A percentile compares a stretch with the other conserved stretches of the same genome.
These are phyloP conservation scores for Senna tora DNA, from an alignment of 306 rosid species.

Conservation along the genomic window DNA sequence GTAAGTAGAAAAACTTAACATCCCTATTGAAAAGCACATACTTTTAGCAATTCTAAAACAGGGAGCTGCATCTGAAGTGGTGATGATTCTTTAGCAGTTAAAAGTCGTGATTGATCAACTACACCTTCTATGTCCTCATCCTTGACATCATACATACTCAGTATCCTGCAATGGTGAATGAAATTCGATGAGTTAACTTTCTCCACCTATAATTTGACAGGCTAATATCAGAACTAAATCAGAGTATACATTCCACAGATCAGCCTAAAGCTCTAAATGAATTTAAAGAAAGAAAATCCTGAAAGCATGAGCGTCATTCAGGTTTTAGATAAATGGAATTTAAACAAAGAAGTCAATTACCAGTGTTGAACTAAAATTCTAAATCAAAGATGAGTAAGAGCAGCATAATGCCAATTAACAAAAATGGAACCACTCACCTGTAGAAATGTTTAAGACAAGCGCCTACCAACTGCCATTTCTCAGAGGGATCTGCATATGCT, in stretches of 20 bases:
- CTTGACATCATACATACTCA: constrained; percentile 74
- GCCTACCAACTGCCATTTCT: constrained; percentile 93
- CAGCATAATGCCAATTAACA: constrained; percentile 17
- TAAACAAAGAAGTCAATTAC: constrained; percentile 12
- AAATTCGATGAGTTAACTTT: constrained; percentile 17
- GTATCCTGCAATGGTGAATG: constrained; percentile 61
- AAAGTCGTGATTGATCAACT: constrained; percentile 66
- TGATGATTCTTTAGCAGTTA: constrained; percentile 64
- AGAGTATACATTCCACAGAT: constrained; percentile 15
- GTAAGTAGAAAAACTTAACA: constrained; percentile 4
- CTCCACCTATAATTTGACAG: constrained; percentile 23
- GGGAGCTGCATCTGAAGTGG: constrained; percentile 84
- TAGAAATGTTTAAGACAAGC: constrained; percentile 92
- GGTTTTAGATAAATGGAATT: background rate
- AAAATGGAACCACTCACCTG: constrained; percentile 63
- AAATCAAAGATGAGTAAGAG: constrained; percentile 20
- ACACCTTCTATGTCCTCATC: constrained; percentile 82
- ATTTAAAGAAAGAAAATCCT: constrained; percentile 7
- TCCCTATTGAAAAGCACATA: constrained; percentile 37
- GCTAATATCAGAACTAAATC: constrained; percentile 7
- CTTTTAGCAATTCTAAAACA: constrained; percentile 87
- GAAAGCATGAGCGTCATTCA: constrained; percentile 8
- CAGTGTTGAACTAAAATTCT: constrained; percentile 3
- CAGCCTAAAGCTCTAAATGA: constrained; percentile 27
- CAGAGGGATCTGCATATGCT: constrained; percentile 86